Evolutionary conservation across 768 basidiomycete genomes (phyloP), one percentile per base, ranked within the genome.

Genomic region (Porphyrellus cyaneotinctus): DNA sequence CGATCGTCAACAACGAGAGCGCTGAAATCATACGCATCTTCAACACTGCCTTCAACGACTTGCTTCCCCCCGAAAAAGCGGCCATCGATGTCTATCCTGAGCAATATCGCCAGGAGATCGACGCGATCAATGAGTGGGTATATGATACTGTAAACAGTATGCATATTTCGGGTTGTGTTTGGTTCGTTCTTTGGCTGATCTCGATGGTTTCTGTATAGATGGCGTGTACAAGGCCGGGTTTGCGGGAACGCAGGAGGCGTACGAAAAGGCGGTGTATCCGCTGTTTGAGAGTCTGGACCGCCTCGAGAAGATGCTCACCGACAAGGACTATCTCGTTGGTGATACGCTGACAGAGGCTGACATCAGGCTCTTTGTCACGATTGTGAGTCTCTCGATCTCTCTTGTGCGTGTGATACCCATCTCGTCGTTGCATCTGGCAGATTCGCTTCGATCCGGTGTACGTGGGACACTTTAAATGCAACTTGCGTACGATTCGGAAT

Each of bases 1-100:
- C 87, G 36, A 88, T 97, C 59, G 97, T 99, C 52, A 97, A 93
- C 75, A 98, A 97, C 67, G 95, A 99, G 66, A 87, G 85, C 58
- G 84, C 88, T 3, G 95, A 98, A 72, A 94, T 98, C 65, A 92
- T 98, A 64, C 85, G 95, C 51, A 88, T 95, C 9, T 81, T 98
- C 73, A 97, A 99, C 71, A 77, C 78, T 8, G 85, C 80, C 2
- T 95, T 95, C 74, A 85, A 97, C 66, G 74, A 84, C 20, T 60
- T 87, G 18, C 52, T 97, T 8, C 78, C 88, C 4, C 67, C 75
- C 1, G 85, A 88, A 6, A 81, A 84, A 55, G 84, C 82, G 4
- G 69, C 73, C 18, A 60, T 88, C 43, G 85, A 95, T 63, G 75
- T 88, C 43, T 97, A 97, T 69, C 97, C 95, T 1, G 74, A 81